These are phyloP conservation scores for Penicillium expansum DNA, from an alignment of 2,329 filamentous ascomycete species.

Conservation along the genomic window DNA sequence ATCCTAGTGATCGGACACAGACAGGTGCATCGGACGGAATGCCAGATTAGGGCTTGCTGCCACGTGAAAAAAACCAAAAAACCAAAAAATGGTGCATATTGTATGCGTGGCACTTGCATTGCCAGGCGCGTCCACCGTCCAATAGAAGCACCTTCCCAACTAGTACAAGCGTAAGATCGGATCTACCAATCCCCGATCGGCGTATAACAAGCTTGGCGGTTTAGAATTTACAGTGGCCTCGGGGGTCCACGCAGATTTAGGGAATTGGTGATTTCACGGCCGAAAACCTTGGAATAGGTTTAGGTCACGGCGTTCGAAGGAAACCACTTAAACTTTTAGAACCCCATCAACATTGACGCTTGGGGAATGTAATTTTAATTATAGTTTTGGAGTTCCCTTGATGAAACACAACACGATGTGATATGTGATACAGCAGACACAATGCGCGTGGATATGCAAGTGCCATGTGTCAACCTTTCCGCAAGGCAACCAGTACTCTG, in stretches of 20 bases:
- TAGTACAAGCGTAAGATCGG: constrained; percentile 8
- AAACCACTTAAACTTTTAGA: not conserved
- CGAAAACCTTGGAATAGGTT: not conserved
- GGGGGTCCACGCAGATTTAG: not conserved
- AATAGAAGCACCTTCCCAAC: constrained; percentile 14
- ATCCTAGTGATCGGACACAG: constrained; percentile 3
- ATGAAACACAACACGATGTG: constrained; percentile 6
- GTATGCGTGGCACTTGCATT: not conserved
- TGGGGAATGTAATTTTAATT: constrained; percentile 7
- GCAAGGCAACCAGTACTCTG: constrained; percentile 11
- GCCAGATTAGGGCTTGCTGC: constrained; percentile 24
- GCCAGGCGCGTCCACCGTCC: not conserved
- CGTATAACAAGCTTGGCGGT: not conserved
- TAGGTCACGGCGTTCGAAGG: not conserved
- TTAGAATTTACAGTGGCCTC: not conserved
- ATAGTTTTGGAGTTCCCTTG: constrained; percentile 1
- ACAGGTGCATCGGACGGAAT: constrained; percentile 28
- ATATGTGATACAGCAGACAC: constrained; percentile 13
- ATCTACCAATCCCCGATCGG: constrained; percentile 10
- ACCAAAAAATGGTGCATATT: not conserved
- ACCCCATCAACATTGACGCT: not conserved
- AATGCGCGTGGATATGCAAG: constrained; percentile 15
- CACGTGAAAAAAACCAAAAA: constrained; percentile 5
- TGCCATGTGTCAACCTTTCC: constrained; percentile 22
- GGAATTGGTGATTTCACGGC: not conserved